Conservation (phyloP, 352 stramenopile species). For the Phytophthora idaei region DNA sequence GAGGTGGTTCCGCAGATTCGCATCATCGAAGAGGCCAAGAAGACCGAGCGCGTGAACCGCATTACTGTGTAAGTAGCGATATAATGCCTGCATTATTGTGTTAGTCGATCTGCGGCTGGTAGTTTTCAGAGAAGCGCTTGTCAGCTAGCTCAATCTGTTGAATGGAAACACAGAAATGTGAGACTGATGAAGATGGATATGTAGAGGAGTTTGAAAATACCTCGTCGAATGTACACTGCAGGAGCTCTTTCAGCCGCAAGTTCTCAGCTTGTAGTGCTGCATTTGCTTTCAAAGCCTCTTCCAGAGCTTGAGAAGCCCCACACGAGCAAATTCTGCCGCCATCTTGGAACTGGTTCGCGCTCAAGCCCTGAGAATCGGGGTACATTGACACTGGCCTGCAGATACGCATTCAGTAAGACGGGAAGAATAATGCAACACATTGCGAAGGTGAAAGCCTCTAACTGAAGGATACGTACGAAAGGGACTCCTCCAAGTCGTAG, state of each 20-base stretch:
- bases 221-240: conserved; percentile 47
- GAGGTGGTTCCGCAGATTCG: conserved; percentile 67
- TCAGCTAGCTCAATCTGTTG: conserved; percentile 31
- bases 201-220: conserved; percentile 2
- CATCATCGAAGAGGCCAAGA: conserved; percentile 76
- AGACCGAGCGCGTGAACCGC: conserved; percentile 52
- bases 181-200: conserved; percentile 2
- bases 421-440: too few relatives aligned
- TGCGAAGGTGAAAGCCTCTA: too few relatives aligned
- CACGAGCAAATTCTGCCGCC: conserved; percentile 5
- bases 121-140: conserved; percentile 31
- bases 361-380: conserved; percentile 4
- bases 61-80: conserved; percentile 26
- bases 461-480: conserved; percentile 19
- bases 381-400: conserved; percentile 1
- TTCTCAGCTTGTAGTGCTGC: conserved; percentile 41
- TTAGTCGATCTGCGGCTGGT: conserved; percentile 15
- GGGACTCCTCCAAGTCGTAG: conserved; percentile 1
- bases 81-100: conserved; percentile 1
- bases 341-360: conserved; percentile 22
- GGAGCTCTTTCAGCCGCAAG: conserved; percentile 36
- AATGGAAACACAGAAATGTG: conserved; percentile 3
- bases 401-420: not conserved
- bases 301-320: conserved; percentile 8
- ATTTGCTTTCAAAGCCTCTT: conserved; percentile 28